These are phyloP conservation scores for Fusarium lyarnte DNA, from an alignment of 2,329 filamentous ascomycete genomes.

Conservation along the genomic window DNA sequence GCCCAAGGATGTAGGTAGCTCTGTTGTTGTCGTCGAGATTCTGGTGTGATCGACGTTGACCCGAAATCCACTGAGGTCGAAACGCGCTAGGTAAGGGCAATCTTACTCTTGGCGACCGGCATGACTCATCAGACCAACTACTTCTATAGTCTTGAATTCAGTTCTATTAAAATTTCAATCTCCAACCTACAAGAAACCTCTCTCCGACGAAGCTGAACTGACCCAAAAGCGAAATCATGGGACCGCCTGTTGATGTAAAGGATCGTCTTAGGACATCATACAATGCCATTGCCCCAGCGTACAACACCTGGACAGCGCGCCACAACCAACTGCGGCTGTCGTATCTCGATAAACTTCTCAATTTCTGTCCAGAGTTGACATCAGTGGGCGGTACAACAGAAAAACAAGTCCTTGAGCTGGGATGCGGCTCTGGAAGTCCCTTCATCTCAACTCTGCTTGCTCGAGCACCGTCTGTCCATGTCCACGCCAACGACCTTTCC, in stretches of 20 bases:
- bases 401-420: slow-evolving; percentile 13
- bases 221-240: neutral
- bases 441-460: slow-evolving; percentile 1
- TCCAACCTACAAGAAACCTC: fast-evolving
- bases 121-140: neutral
- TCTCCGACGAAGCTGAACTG: neutral
- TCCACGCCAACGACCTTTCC: slow-evolving; percentile 18
- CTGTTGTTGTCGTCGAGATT: neutral
- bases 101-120: neutral
- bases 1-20: fast-evolving
- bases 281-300: slow-evolving; percentile 6
- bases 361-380: neutral
- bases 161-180: neutral
- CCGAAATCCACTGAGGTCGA: fast-evolving
- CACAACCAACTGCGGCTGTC: neutral
- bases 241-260: neutral
- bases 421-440: slow-evolving; percentile 15
- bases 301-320: slow-evolving; percentile 23
- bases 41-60: neutral
- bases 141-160: fast-evolving
- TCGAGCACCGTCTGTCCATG: neutral
- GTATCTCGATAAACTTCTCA: neutral
- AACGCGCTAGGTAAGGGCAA: neutral
- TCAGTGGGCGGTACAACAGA: fast-evolving
- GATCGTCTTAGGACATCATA: slow-evolving; percentile 8